phyloP scores from a whole-genome alignment of 1,284 basidiomycete species.

The Trametes versicolor region DNA sequence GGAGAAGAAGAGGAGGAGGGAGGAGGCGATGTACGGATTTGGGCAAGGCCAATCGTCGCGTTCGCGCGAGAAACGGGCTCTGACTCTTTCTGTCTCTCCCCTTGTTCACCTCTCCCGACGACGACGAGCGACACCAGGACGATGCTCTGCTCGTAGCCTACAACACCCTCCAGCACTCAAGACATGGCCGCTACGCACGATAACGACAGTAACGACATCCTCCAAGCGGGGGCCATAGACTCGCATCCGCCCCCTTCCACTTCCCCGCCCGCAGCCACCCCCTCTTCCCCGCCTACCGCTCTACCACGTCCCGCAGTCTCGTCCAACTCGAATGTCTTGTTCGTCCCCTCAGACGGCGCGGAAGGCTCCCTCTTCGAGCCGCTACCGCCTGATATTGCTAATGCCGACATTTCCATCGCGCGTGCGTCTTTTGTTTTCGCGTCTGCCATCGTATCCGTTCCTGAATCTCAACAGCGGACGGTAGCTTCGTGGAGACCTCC shows the following conservation, averaged over 20 bases:
- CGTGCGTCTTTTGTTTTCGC: conserved; percentile 53
- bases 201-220: conserved; percentile 32
- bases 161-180: conserved; percentile 8
- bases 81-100: conserved; percentile 28
- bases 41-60: conserved; percentile 29
- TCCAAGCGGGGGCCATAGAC: conserved; percentile 6
- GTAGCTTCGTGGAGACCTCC: conserved; percentile 80
- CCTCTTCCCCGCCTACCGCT: conserved; percentile 29
- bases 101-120: conserved; percentile 23
- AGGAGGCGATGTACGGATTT: conserved; percentile 24
- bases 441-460: conserved; percentile 4
- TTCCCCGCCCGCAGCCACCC: conserved; percentile 23
- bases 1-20: not conserved
- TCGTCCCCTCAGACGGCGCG: conserved; percentile 23
- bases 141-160: conserved; percentile 29
- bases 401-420: conserved; percentile 69
- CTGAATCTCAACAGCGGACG: conserved; percentile 51
- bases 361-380: conserved; percentile 23
- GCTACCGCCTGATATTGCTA: conserved; percentile 59
- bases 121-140: conserved; percentile 18
- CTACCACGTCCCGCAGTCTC: conserved; percentile 28
- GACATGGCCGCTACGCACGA: conserved; percentile 32
- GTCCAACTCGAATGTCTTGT: conserved; percentile 22
- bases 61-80: conserved; percentile 23
- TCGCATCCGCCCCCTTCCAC: conserved; percentile 16